Percentiles rank a stretch among this genome's conserved stretches.
These are phyloP conservation scores for Beauveria sp. DNA, from an alignment of 2,329 filamentous ascomycete genomes.

Conservation along the genomic window DNA sequence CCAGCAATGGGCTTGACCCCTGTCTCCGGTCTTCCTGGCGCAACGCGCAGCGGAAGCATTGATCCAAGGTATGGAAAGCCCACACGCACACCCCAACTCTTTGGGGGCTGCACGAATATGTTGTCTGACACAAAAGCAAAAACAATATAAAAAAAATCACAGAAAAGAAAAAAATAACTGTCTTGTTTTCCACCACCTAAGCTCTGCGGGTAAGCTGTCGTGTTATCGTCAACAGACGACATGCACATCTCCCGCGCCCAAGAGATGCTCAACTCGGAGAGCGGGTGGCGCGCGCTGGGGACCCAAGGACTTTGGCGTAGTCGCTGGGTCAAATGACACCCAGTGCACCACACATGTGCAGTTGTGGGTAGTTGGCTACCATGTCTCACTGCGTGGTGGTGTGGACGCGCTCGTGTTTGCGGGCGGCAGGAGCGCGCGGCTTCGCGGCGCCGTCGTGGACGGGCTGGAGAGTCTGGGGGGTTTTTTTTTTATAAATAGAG, in stretches of 20 bases:
- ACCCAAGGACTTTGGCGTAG: slow-evolving; percentile 73
- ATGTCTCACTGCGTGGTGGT: slow-evolving; percentile 62
- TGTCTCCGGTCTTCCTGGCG: slow-evolving; percentile 69
- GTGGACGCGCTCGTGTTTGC: slow-evolving; percentile 85
- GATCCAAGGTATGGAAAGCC: slow-evolving; percentile 61
- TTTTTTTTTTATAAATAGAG: slow-evolving; percentile 59
- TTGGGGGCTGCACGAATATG: too few relatives aligned
- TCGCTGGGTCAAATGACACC: slow-evolving; percentile 48
- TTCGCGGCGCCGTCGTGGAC: slow-evolving; percentile 58
- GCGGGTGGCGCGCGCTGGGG: slow-evolving; percentile 80
- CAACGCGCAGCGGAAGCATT: slow-evolving; percentile 74
- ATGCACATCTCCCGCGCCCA: slow-evolving; percentile 76
- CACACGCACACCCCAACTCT: not conserved
- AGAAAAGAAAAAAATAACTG: slow-evolving; percentile 31
- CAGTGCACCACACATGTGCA: slow-evolving; percentile 54
- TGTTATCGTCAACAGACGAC: slow-evolving; percentile 65
- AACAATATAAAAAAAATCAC: too few relatives aligned
- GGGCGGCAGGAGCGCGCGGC: slow-evolving; percentile 56
- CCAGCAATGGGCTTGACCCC: slow-evolving; percentile 86
- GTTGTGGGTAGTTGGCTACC: slow-evolving; percentile 77
- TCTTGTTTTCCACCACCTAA: slow-evolving; percentile 85
- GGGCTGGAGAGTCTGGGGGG: slow-evolving; percentile 61
- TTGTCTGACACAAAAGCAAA: not conserved
- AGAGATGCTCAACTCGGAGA: slow-evolving; percentile 81
- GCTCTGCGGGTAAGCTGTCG: slow-evolving; percentile 67